These are phyloP conservation scores for Vigna nakashimae DNA, from an alignment of 306 rosid species.

Conservation along the genomic window DNA sequence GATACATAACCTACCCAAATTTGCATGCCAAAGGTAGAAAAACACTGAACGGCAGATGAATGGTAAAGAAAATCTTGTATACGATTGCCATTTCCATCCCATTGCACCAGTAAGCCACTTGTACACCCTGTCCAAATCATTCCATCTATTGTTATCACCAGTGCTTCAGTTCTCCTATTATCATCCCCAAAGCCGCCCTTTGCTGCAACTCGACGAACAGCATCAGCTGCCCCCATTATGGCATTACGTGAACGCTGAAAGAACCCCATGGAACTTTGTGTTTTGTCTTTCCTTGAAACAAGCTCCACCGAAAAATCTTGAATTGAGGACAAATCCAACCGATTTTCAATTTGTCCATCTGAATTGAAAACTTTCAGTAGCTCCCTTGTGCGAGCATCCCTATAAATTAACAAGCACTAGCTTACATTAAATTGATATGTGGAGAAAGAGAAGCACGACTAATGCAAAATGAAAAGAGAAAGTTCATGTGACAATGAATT, in stretches of 20 bases:
- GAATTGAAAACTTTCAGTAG: conserved; percentile 84
- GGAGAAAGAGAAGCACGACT: not conserved
- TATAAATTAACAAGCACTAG: conserved; percentile 54
- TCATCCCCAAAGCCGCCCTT: conserved; percentile 94
- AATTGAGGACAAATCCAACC: conserved; percentile 63
- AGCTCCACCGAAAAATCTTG: conserved; percentile 76
- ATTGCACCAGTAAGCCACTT: conserved; percentile 86
- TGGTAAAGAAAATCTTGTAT: conserved; percentile 78
- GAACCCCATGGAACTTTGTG: conserved; percentile 85
- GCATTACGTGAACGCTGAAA: conserved; percentile 97
- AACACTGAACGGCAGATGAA: conserved; percentile 78
- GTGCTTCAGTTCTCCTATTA: conserved; percentile 83
- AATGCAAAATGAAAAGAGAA: not conserved
- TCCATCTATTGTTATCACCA: conserved; percentile 75
- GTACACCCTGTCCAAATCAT: conserved; percentile 93
- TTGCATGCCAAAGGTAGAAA: conserved; percentile 79
- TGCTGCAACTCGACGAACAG: conserved; percentile 92
- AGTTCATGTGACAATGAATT: not conserved
- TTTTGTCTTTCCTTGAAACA: conserved; percentile 73
- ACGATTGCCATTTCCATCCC: conserved; percentile 94
- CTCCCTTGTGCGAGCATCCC: conserved; percentile 97
- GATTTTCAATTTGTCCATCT: conserved; percentile 90
- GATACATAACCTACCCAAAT: conserved; percentile 91
- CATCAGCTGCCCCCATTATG: conserved; percentile 96
- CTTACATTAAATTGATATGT: conserved; percentile 42